Conservation (phyloP, 2,329 filamentous ascomycete genomes). For the Cladosporium colombiae region DNA sequence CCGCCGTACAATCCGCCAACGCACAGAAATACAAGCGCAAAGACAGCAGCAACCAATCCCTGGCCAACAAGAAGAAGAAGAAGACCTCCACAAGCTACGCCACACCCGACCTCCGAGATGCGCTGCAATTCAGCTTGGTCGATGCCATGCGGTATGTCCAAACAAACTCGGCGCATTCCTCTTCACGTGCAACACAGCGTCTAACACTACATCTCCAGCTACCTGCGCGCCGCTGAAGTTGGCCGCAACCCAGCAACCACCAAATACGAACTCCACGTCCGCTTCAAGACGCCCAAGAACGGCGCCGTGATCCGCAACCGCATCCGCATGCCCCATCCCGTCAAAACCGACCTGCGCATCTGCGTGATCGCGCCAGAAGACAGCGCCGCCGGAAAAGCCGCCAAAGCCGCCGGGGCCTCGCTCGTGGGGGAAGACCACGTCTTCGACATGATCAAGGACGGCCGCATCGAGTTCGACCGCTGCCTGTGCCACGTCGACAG, state of each 20-base stretch:
- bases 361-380: constrained; percentile 88
- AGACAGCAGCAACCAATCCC: constrained; percentile 50
- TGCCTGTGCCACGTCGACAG: constrained; percentile 83
- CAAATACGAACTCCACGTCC: constrained; percentile 89
- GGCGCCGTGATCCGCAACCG: constrained; percentile 85
- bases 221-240: constrained; percentile 89
- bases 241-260: constrained; percentile 69
- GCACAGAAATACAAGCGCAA: constrained; percentile 45
- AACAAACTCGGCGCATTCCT: constrained; percentile 23
- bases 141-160: constrained; percentile 87
- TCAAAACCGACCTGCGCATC: constrained; percentile 84
- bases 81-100: constrained; percentile 69
- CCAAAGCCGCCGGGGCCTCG: constrained; percentile 74
- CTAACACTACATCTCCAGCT: constrained; percentile 53
- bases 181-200: constrained; percentile 20
- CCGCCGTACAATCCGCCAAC: constrained; percentile 41
- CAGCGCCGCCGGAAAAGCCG: constrained; percentile 71
- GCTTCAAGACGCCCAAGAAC: constrained; percentile 79
- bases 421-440: constrained; percentile 83
- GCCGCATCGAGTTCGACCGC: constrained; percentile 82
- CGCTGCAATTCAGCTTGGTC: constrained; percentile 75
- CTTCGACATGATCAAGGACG: constrained; percentile 75
- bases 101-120: constrained; percentile 61
- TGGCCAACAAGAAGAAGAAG: constrained; percentile 60
- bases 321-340: constrained; percentile 82